Base-by-base conservation (phyloP, 345 rosid species). In the Eucalyptus shirleyi region DNA sequence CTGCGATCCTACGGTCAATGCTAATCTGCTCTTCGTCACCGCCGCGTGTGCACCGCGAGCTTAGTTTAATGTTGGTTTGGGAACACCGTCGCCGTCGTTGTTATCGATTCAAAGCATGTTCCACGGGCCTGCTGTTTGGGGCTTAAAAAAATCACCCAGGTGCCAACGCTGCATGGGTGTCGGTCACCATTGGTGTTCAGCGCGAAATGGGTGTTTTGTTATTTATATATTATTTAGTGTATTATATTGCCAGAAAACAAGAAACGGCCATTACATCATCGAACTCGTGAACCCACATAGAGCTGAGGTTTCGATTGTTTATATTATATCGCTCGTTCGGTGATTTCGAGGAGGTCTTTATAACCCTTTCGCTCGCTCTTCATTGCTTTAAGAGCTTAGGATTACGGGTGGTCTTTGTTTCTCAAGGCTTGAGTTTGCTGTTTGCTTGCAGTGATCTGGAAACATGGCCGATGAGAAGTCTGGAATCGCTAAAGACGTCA, bases 401-500 rank as follows among this genome's bases (percentile, higher is more conserved):
- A 77, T 77, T 77, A 12, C 15, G 26, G 15, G 9, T 11, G 47
- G 16, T 40, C 83, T 53, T 26, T 50, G 50, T 26, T 87, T 19
- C 21, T 86, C 26, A 69, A 50, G 80, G 50, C 42, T n/a, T 60
- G 23, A 24, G 12, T 53, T 72, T 87, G 42, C 44, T 8, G 44
- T 87, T 34, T 87, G 69, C 45, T 49, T 86, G 87, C 93, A 92
- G 95, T 69, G 87, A 90, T 89, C 83, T 80, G 50, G 67, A 88
- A 85, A 47, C 42, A 96, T 96, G 98, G 96, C 94, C 9, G 87
- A 80, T 23, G 94, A 88, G 90, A 92, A 88, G 90, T 59, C 91
- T 87, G 92, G 93, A 87, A 95, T 96, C 88, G 98, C 97, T 13
- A 96, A 95, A 53, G 98, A 97, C 93, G 96, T 97, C 50, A 97